Evolutionary conservation across 2,329 filamentous ascomycete species (phyloP).

Genomic region (Podosphaera leucotricha): DNA sequence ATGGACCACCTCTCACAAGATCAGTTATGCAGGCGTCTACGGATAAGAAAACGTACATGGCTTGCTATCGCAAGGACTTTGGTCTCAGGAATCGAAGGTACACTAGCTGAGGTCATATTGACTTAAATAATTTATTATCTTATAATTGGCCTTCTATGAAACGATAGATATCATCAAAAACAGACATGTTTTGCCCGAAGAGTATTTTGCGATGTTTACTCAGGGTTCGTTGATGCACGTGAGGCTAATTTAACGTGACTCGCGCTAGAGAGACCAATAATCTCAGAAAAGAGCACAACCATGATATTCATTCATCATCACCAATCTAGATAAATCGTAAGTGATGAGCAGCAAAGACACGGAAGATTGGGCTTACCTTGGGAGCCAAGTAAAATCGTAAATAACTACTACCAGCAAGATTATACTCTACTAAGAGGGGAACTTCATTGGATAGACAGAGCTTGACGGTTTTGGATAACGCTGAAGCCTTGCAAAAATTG

Average conservation of each 20-base stretch:
- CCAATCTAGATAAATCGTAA: slow-evolving; percentile 32
- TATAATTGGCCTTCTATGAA: not conserved
- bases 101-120: slow-evolving; percentile 2
- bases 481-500: slow-evolving; percentile 98
- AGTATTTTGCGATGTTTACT: not conserved
- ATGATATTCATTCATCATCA: slow-evolving; percentile 30
- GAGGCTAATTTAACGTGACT: not conserved
- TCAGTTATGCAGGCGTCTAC: slow-evolving; percentile 6
- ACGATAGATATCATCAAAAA: not conserved
- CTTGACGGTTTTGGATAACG: slow-evolving; percentile 60
- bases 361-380: slow-evolving; percentile 36
- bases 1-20: slow-evolving; percentile 38
- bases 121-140: not conserved
- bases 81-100: slow-evolving; percentile 28
- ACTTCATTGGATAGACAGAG: slow-evolving; percentile 92
- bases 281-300: slow-evolving; percentile 3
- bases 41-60: slow-evolving; percentile 47
- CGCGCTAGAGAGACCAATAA: not conserved
- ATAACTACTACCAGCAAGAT: slow-evolving; percentile 58
- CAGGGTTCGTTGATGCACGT: not conserved
- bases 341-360: not conserved
- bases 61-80: slow-evolving; percentile 72
- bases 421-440: slow-evolving; percentile 85
- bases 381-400: slow-evolving; percentile 94
- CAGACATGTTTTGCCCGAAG: not conserved